Percentiles rank a stretch among this genome's conserved stretches.
Evolutionary conservation across 345 rosid genomes (phyloP).

Genomic region (Limnanthes douglasii): DNA sequence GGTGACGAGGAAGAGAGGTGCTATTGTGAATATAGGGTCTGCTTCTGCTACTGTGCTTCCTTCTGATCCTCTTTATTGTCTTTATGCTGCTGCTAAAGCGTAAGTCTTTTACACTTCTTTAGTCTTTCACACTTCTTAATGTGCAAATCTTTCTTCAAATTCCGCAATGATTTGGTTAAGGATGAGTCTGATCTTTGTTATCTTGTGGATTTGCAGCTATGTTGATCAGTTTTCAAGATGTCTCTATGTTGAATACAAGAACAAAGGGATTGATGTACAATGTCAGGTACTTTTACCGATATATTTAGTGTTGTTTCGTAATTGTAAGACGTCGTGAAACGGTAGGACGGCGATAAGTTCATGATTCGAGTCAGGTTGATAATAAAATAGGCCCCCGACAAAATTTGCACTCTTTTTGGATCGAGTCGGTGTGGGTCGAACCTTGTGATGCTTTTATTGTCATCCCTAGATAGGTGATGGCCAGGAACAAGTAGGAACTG

Average conservation of each 20-base stretch:
- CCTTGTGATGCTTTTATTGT: too few relatives aligned
- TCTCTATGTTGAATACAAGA: slow-evolving; percentile 86
- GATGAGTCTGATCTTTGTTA: too few relatives aligned
- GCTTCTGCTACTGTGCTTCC: slow-evolving; percentile 87
- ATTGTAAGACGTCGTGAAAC: too few relatives aligned
- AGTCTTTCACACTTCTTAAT: not conserved
- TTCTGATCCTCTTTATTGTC: slow-evolving; percentile 89
- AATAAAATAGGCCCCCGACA: too few relatives aligned
- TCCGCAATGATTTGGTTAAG: too few relatives aligned
- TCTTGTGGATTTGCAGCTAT: slow-evolving; percentile 28
- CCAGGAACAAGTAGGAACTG: too few relatives aligned
- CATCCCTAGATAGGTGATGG: too few relatives aligned
- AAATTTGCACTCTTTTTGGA: too few relatives aligned
- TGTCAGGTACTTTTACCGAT: slow-evolving; percentile 43
- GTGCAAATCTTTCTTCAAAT: not conserved
- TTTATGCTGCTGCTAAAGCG: slow-evolving; percentile 92
- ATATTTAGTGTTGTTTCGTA: too few relatives aligned
- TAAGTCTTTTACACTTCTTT: slow-evolving; percentile 12
- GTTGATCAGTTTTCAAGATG: slow-evolving; percentile 87
- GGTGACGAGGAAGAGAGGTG: slow-evolving; percentile 79
- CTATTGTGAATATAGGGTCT: slow-evolving; percentile 90
- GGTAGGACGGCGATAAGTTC: too few relatives aligned
- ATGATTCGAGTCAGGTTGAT: too few relatives aligned
- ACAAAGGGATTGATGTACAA: slow-evolving; percentile 62
- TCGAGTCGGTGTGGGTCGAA: too few relatives aligned